Base-by-base conservation (phyloP, 768 basidiomycete species). In the Paxillus involutus region DNA sequence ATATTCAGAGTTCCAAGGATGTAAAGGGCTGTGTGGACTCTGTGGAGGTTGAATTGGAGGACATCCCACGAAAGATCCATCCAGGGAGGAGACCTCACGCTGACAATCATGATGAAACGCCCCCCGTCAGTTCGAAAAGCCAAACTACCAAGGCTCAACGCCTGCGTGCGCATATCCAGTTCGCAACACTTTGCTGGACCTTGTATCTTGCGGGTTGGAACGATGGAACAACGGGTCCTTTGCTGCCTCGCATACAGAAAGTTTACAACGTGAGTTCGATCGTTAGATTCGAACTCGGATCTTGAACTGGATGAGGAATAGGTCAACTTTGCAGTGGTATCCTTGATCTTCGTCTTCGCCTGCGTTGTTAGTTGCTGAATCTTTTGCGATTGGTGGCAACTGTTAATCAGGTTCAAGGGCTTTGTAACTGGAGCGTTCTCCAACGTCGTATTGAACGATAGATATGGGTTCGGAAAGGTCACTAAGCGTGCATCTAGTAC, bases 281-380 rank as follows among this genome's bases (percentile, higher is more conserved):
- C 39, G 35, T 30, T 37, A 6, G 13, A 9, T 43, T 33, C 36
- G 47, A 1, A 43, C 32, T 32, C 13, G 13, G 24, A 21, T 17
- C 12, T 24, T 17, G 16, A n/a, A 13, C 9, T n/a, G 36, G 12
- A 24, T n/a, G 12, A 33, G 8, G 17, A 53, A 14, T 48, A 75
- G 77, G 61, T 77, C 43, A 67, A 71, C 19, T 78, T 72, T 56
- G 61, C 66, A 2, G 59, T 69, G 26, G 77, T 78, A 3, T 78
- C 78, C 24, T 51, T 79, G 14, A 64, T 78, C 7, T 79, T 76
- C 55, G 74, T 78, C 9, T 69, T 72, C 51, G 66, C 71, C n/a
- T 76, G 73, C 51, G 48, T 64, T 10, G 77, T 74, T 43, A 21
- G 73, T 70, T 24, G 37, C 40, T 3, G 29, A 40, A 45, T 12